phyloP scores from a whole-genome alignment of 1,284 basidiomycete genomes.

The Schizopora paradoxa region DNA sequence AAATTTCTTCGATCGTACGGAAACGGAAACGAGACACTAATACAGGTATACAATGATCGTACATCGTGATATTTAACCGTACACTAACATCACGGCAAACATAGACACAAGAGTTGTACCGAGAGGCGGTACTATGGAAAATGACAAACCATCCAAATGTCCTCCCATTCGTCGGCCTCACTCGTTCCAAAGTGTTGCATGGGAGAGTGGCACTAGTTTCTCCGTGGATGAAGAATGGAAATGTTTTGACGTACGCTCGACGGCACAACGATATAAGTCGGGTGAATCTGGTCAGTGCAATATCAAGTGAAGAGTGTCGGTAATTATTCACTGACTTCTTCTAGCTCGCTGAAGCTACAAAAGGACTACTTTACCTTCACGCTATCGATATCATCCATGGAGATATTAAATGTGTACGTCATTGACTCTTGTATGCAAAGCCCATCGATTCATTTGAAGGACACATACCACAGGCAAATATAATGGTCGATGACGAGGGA shows the following conservation, averaged over 20 bases:
- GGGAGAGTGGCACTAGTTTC: constrained; percentile 3
- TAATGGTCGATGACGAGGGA: constrained; percentile 3
- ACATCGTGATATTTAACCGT: no score
- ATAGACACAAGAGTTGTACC: constrained; percentile 6
- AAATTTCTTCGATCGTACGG: no score
- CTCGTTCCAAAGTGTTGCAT: not conserved
- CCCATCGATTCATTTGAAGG: not conserved
- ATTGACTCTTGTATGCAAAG: no score
- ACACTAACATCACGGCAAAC: no score
- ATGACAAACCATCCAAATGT: constrained; percentile 7
- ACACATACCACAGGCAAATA: constrained; percentile 6
- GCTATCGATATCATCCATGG: constrained; percentile 4
- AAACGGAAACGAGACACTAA: no score
- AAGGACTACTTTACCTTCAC: constrained; percentile 5
- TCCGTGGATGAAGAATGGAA: constrained; percentile 10
- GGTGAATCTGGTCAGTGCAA: not conserved
- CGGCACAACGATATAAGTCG: not conserved
- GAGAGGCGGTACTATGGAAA: constrained; percentile 6
- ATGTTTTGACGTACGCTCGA: not conserved
- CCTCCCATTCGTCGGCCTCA: constrained; percentile 2
- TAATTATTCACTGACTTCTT: not conserved
- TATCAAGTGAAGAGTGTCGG: no score
- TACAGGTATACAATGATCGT: no score
- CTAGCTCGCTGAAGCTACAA: constrained; percentile 2
- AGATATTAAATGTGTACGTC: constrained; percentile 9